Evolutionary conservation across 495 filamentous ascomycete species (phyloP).

Genomic region (Tetracladium setigerum): DNA sequence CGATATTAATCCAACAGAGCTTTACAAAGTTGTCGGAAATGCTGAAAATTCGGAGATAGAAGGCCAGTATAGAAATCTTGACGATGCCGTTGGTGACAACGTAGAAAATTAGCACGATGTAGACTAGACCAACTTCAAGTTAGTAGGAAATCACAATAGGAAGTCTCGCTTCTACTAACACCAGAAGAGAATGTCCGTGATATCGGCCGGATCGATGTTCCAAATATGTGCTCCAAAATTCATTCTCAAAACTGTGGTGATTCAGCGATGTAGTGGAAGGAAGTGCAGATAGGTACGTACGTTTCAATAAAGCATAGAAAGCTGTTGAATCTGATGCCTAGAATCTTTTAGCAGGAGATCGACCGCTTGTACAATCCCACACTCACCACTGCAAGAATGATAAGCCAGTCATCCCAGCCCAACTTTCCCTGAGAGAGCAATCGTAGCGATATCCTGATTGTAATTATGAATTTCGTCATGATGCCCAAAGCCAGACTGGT

Average conservation of each 20-base stretch:
- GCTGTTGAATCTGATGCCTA: neutral
- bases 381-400: slow-evolving; percentile 16
- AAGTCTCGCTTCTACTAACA: neutral
- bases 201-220: neutral
- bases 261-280: neutral
- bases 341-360: neutral
- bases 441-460: too few species aligned
- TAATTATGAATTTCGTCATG: too few species aligned
- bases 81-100: slow-evolving; percentile 16
- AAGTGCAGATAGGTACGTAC: slow-evolving; percentile 9
- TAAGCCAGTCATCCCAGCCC: slow-evolving; percentile 30
- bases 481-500: too few species aligned
- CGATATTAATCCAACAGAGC: slow-evolving; percentile 1
- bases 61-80: slow-evolving; percentile 22
- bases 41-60: slow-evolving; percentile 27
- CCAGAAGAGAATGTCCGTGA: neutral
- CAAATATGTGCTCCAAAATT: slow-evolving; percentile 1
- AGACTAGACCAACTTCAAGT: neutral
- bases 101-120: slow-evolving; percentile 21
- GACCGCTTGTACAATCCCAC: neutral
- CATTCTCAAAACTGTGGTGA: slow-evolving; percentile 9
- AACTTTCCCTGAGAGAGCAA: too few species aligned
- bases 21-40: too few species aligned
- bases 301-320: neutral
- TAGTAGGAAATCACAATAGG: neutral